A percentile compares a stretch with the other conserved stretches of the same genome.
These are phyloP conservation scores for Penicillium robsamsonii DNA, from an alignment of 495 filamentous ascomycete species.

Conservation along the genomic window DNA sequence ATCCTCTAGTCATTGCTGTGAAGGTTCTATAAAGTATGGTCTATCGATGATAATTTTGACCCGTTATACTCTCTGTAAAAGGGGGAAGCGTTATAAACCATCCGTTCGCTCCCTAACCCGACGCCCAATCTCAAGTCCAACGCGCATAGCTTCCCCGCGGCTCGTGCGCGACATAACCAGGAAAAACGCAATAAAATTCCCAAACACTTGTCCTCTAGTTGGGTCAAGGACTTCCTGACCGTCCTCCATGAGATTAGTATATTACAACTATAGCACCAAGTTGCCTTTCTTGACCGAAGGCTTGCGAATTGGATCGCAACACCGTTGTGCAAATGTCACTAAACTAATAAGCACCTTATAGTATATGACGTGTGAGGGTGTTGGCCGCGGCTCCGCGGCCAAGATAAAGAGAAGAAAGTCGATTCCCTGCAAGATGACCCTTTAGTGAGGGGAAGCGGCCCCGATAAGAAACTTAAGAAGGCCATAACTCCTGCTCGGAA, in stretches of 20 bases:
- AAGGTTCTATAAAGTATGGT: no score
- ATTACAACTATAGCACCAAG: no score
- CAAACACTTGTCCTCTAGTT: no score
- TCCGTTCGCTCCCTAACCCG: neutral
- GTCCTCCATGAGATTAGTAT: no score
- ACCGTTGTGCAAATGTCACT: no score
- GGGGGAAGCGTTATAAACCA: neutral
- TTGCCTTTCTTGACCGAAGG: no score
- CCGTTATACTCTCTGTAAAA: no score
- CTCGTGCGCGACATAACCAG: neutral
- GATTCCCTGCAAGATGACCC: neutral
- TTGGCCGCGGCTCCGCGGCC: slow-evolving; percentile 9
- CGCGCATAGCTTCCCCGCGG: neutral
- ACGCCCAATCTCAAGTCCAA: neutral
- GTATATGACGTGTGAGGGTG: neutral
- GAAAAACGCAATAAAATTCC: neutral
- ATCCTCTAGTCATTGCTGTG: no score
- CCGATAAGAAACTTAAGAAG: neutral
- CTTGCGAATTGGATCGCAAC: no score
- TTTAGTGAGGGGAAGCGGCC: neutral
- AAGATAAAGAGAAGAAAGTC: neutral
- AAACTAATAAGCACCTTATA: no score
- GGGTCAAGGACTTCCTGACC: no score
- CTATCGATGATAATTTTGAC: no score
- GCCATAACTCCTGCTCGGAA: neutral